Conservation (phyloP, 2,329 filamentous ascomycete species). For the Epicoccum nigrum region DNA sequence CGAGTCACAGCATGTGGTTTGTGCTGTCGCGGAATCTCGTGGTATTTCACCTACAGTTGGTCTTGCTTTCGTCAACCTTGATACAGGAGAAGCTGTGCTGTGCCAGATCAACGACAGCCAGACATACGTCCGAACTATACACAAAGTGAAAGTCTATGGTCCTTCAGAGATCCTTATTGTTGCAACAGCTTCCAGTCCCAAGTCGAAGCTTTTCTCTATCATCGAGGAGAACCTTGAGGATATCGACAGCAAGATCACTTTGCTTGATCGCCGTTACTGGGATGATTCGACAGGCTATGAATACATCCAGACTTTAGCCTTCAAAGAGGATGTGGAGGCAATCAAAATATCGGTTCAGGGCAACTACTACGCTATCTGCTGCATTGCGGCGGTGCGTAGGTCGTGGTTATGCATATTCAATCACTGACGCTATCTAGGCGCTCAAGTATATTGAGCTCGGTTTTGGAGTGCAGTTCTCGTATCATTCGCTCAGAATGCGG, state of each 20-base stretch:
- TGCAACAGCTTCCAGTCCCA: conserved; percentile 70
- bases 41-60: conserved; percentile 84
- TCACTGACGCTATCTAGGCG: conserved; percentile 57
- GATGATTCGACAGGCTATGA: conserved; percentile 78
- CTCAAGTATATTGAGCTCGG: conserved; percentile 80
- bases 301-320: conserved; percentile 78
- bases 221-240: conserved; percentile 74
- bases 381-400: conserved; percentile 79
- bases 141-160: conserved; percentile 81
- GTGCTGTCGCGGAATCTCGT: conserved; percentile 86
- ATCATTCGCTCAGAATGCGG: conserved; percentile 82
- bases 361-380: conserved; percentile 86
- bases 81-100: conserved; percentile 81
- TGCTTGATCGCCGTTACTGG: conserved; percentile 81
- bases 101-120: conserved; percentile 94
- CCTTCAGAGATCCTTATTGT: conserved; percentile 82
- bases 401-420: conserved; percentile 50
- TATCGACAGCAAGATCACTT: conserved; percentile 61
- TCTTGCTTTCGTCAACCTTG: conserved; percentile 84
- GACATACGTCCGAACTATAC: conserved; percentile 85
- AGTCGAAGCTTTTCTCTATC: conserved; percentile 75
- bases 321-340: conserved; percentile 77
- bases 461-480: conserved; percentile 70
- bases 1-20: conserved; percentile 75
- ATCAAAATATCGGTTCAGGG: conserved; percentile 79